Evolutionary conservation across 805 yeast genomes (phyloP).

Genomic region (Yarrowia divulgata): DNA sequence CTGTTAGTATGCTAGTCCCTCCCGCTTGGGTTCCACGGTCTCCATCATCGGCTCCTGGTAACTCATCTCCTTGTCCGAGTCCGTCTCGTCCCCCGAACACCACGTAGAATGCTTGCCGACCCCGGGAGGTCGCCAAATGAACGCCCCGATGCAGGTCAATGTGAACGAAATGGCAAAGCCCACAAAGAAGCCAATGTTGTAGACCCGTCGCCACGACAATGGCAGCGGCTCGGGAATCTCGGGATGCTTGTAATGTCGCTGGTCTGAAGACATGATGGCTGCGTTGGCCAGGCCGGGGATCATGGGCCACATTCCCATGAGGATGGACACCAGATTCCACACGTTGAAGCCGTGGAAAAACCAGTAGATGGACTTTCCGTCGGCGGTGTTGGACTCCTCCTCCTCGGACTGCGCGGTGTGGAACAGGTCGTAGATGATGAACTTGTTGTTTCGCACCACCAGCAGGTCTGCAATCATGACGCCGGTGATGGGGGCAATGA

Average conservation of each 20-base stretch:
- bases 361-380: conserved; percentile 53
- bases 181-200: conserved; percentile 30
- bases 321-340: conserved; percentile 54
- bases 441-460: conserved; percentile 52
- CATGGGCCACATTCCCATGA: conserved; percentile 47
- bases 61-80: conserved; percentile 21
- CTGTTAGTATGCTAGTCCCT: background rate
- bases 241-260: conserved; percentile 15
- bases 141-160: conserved; percentile 13
- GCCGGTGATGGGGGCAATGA: conserved; percentile 54
- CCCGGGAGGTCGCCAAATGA: conserved; percentile 6
- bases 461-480: conserved; percentile 53
- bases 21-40: background rate
- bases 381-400: background rate
- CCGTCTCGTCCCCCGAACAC: conserved; percentile 36
- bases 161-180: conserved; percentile 18
- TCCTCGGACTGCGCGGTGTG: conserved; percentile 41
- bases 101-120: conserved; percentile 19
- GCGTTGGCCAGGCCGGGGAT: conserved; percentile 43
- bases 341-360: conserved; percentile 56
- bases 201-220: conserved; percentile 20
- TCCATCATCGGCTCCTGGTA: conserved; percentile 29
- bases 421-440: conserved; percentile 56
- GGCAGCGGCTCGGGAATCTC: conserved; percentile 35
- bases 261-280: conserved; percentile 15